A percentile compares a stretch with the other conserved stretches of the same genome.
These are phyloP conservation scores for Nannochloris sp. DNA, from an alignment of 139 green algal genomes.

Conservation along the genomic window DNA sequence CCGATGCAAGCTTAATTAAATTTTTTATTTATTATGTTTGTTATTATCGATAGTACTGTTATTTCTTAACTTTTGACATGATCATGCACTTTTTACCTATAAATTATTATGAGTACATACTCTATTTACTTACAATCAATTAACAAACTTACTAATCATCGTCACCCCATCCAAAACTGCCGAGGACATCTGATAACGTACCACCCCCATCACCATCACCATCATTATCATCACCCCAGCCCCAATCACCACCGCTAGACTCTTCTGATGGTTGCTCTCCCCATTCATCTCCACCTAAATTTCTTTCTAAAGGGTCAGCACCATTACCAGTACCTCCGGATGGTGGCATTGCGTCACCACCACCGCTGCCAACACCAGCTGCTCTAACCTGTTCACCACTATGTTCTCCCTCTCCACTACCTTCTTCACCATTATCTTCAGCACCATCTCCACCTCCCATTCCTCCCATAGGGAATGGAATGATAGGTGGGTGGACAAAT, in stretches of 20 bases:
- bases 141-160: conserved; percentile 4
- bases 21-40: background rate
- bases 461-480: conserved; percentile 6
- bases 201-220: conserved; percentile 6
- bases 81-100: no score
- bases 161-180: conserved; percentile 4
- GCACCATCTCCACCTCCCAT: background rate
- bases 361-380: background rate
- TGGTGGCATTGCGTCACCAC: background rate
- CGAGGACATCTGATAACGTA: conserved; percentile 6
- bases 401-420: conserved; percentile 4
- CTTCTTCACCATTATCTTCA: background rate
- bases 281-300: conserved; percentile 27
- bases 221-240: background rate
- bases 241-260: background rate
- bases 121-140: background rate
- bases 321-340: background rate
- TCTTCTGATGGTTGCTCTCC: background rate
- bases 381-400: background rate
- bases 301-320: conserved; percentile 8
- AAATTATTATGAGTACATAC: background rate
- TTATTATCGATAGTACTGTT: no score
- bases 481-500: conserved; percentile 17
- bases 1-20: no score
- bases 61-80: no score